Percentiles rank a stretch among this genome's conserved stretches.
Evolutionary conservation across 139 green algal genomes (phyloP).

Genomic region (Coelastrella sp.): DNA sequence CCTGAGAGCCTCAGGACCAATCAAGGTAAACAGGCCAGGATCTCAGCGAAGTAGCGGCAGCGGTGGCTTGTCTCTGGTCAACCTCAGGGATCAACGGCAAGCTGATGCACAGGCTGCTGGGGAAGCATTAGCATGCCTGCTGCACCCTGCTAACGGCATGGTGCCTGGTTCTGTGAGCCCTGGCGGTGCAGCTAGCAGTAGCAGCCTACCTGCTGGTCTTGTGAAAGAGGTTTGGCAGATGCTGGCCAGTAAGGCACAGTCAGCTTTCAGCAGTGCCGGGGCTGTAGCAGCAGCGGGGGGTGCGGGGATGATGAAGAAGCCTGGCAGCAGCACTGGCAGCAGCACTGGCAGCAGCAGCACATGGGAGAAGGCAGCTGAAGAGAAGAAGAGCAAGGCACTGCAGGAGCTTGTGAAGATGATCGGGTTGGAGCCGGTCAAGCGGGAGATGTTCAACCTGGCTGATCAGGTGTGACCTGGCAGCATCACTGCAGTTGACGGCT

Average conservation of each 20-base stretch:
- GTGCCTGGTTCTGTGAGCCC: not conserved
- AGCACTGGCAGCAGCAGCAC: not conserved
- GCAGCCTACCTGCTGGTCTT: not conserved
- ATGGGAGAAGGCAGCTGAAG: not conserved
- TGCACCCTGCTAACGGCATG: conserved; percentile 43
- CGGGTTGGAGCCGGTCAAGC: conserved; percentile 55
- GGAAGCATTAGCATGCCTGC: conserved; percentile 53
- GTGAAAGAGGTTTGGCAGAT: conserved; percentile 8
- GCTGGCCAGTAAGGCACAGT: not conserved
- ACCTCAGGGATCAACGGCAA: not conserved
- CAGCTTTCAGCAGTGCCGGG: not conserved
- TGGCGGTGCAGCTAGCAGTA: not conserved
- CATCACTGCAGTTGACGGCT: no score
- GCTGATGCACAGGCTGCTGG: conserved; percentile 29
- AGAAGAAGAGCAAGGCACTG: conserved; percentile 15
- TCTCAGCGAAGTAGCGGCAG: not conserved
- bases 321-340: not conserved
- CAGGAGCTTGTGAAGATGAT: conserved; percentile 51
- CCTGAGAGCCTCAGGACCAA: not conserved
- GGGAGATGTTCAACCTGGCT: conserved; percentile 51
- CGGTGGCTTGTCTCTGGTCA: not conserved
- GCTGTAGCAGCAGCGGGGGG: not conserved
- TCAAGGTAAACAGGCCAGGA: not conserved
- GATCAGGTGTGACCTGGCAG: conserved; percentile 41
- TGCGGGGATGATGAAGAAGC: not conserved